A percentile compares a stretch with the other conserved stretches of the same genome.
phyloP scores from a whole-genome alignment of 257 asterid species.

The Misopates orontium region DNA sequence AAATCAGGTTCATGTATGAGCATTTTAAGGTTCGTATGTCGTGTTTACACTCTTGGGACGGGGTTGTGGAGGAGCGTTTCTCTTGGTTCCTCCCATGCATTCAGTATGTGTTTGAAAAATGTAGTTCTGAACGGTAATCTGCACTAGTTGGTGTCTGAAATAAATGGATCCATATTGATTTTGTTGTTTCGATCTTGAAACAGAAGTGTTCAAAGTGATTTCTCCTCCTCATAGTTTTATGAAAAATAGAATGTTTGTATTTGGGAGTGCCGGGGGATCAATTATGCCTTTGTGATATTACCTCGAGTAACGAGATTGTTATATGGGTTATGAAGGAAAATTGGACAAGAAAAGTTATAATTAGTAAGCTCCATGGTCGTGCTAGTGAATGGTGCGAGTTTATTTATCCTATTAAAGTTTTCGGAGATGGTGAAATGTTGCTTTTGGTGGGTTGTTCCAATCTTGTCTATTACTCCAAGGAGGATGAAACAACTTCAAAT shows the following conservation, averaged over 20 bases:
- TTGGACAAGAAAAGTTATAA: constrained; percentile 37
- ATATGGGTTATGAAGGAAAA: too few relatives aligned
- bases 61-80: constrained; percentile 37
- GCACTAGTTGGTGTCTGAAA: constrained; percentile 43
- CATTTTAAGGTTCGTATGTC: constrained; percentile 18
- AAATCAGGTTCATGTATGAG: background rate
- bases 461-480: constrained; percentile 31
- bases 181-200: too few relatives aligned
- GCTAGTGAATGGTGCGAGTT: background rate
- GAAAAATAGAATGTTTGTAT: background rate
- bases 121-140: too few relatives aligned
- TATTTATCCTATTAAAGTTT: constrained; percentile 30
- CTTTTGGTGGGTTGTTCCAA: constrained; percentile 28
- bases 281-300: constrained; percentile 38
- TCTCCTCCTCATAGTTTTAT: constrained; percentile 20
- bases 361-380: constrained; percentile 22
- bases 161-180: background rate
- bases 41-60: constrained; percentile 50
- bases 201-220: constrained; percentile 4
- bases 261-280: constrained; percentile 25
- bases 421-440: constrained; percentile 40
- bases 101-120: constrained; percentile 8
- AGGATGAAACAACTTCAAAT: constrained; percentile 5
- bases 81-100: background rate
- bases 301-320: constrained; percentile 33